Evolutionary conservation across 2,329 filamentous ascomycete genomes (phyloP).

Genomic region (Teratosphaeria destructans): DNA sequence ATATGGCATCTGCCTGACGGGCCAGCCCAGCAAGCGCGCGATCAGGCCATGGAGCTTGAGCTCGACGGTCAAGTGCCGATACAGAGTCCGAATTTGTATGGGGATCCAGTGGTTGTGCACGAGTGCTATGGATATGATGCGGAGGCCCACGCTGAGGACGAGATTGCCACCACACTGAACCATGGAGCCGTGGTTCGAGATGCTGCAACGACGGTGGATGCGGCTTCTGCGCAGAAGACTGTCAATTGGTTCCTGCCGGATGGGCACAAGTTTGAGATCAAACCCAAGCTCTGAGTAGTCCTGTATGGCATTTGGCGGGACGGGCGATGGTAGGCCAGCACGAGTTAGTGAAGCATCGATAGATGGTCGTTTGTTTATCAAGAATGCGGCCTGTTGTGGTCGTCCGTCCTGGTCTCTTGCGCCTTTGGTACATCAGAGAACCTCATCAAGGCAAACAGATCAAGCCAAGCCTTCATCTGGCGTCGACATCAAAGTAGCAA

Average conservation of each 20-base stretch:
- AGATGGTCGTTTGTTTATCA: too few species aligned
- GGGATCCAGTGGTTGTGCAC: conserved; percentile 28
- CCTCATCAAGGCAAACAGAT: too few species aligned
- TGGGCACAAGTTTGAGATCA: conserved; percentile 11
- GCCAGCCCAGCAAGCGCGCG: conserved; percentile 24
- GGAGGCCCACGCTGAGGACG: conserved; percentile 27
- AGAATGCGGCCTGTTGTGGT: too few species aligned
- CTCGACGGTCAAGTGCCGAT: conserved; percentile 26
- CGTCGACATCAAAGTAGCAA: too few species aligned
- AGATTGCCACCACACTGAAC: conserved; percentile 20
- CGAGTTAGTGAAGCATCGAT: too few species aligned
- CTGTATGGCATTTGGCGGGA: too few species aligned
- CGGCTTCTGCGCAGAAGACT: conserved; percentile 21
- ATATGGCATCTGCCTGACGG: conserved; percentile 28
- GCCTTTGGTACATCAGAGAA: too few species aligned
- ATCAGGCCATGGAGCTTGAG: conserved; percentile 28
- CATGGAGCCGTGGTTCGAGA: conserved; percentile 16
- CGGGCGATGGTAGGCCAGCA: too few species aligned
- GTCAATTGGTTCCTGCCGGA: conserved; percentile 27
- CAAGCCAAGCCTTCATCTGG: too few species aligned
- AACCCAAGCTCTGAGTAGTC: conserved; percentile 3
- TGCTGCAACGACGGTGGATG: conserved; percentile 22
- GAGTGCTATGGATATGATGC: conserved; percentile 33
- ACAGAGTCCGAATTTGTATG: conserved; percentile 32
- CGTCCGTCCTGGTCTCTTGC: too few species aligned